Base-by-base conservation (phyloP, 495 filamentous ascomycete genomes). In the Aspergillus mulundensis region DNA sequence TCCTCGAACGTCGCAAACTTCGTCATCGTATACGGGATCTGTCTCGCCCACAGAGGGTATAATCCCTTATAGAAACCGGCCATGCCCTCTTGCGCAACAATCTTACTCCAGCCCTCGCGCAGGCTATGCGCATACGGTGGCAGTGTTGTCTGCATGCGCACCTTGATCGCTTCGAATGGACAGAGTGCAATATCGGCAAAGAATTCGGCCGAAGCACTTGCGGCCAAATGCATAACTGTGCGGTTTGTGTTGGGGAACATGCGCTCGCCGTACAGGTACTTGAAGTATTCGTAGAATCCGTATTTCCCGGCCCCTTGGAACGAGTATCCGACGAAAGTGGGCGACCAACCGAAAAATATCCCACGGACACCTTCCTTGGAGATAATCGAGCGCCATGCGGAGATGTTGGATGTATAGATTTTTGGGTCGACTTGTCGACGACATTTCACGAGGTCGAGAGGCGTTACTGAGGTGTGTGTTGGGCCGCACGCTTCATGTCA, bases 231-330 rank as follows among this genome's bases (percentile, higher is more conserved):
- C 39, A 88, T 76, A 14, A 83, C 60, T 0, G 86, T 87, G 64
- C 82, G 82, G 67, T 85, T 85, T 46, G 65, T 67, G 49, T 80
- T 72, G 3, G 84, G 84, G 69, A 86, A 85, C 30, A 86, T 47
- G 53, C 75, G 71, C 52, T 88, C 82, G 57, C 84, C 84, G 68
- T 89, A 89, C 21, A 79, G 62, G 69, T 89, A 77, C 64, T 89
- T 89, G 80, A 89, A 89, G 65, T 87, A 81, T 56, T 89, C 86
- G 65, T 89, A 89, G 70, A 87, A 81, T 14, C 86, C 86, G 65
- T 89, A 89, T 68, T 89, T 89, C n/a, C 86, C 86, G 48, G 84
- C 84, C n/a, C 86, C 86, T 60, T 89, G 86, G 61, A 87, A 77
- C 34, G 79, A 84, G 76, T 89, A 89, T 30, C 85, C 86, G 8